Base-by-base conservation (phyloP, 768 basidiomycete genomes). In the Floccularia luteovirens region DNA sequence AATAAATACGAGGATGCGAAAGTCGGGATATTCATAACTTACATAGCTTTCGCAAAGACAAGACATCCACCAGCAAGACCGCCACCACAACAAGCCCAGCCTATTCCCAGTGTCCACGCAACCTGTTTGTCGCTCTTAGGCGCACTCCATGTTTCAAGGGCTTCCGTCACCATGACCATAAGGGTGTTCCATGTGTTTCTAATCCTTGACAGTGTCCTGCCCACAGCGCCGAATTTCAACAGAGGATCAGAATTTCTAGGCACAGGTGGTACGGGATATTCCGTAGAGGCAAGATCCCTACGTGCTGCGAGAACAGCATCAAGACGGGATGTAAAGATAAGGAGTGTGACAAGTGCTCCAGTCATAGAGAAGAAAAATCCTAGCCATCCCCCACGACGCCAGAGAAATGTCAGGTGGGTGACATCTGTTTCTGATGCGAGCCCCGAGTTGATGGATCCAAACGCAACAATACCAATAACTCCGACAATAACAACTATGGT, bases 61-160 rank as follows among this genome's bases (percentile, higher is more conserved):
- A 98, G 68, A 59, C 81, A 86, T 30, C 82, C 80, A 4, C 93
- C 94, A 4, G 90, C 90, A 27, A 98, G 66, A 24, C 90, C 84
- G 10, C 93, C 93, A 24, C 93, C 92, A 40, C 81, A 80, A 46
- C 91, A 91, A 2, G 90, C 87, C 94, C 93, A 97, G 1, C 82
- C 83, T 36, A 98, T 90, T 11, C 92, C 93, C 32, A 93, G 70
- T 20, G 87, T 81, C 89, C 91, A 96, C 5, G 84, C 83, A 30
- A 98, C 67, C 39, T 81, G 80, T 49, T 76, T 84, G 54, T 98
- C 93, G 53, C 84, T 84, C 52, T 82, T 85, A 10, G 81, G 69
- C 21, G 75, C 80, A 5, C 82, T 83, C 82, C 86, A 85, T 1
- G 58, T 49, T 53, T 93, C 90, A 36, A 92, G 61, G 52, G 69